A percentile compares a stretch with the other conserved stretches of the same genome.
Conservation (phyloP, 2,329 filamentous ascomycete genomes). For the Colletotrichum musae region DNA sequence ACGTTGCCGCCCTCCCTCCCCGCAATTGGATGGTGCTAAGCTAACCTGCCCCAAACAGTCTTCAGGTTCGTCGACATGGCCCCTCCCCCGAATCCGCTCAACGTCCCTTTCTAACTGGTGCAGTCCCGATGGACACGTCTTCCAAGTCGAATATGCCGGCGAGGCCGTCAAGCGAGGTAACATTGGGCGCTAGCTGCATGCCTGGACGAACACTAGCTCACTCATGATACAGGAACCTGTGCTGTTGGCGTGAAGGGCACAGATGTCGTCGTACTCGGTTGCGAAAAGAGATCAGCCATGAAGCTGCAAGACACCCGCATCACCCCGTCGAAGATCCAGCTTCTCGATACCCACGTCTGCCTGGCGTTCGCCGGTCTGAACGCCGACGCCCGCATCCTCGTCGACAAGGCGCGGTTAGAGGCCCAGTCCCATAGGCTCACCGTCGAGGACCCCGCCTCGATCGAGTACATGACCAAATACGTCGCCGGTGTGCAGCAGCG, state of each 20-base stretch:
- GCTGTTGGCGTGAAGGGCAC: conserved; percentile 97
- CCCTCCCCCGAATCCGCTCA: conserved; percentile 34
- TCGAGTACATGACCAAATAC: conserved; percentile 99
- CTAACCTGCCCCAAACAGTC: conserved; percentile 73
- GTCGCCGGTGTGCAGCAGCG: conserved; percentile 97
- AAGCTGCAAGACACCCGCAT: conserved; percentile 99
- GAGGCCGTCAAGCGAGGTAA: conserved; percentile 98
- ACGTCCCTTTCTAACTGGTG: conserved; percentile 58
- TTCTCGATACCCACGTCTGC: conserved; percentile 95
- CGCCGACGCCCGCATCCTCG: conserved; percentile 96
- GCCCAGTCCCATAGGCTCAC: conserved; percentile 97
- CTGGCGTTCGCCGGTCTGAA: conserved; percentile 98
- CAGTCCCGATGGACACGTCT: conserved; percentile 99
- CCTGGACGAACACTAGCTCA: conserved; percentile 44
- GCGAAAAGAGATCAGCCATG: conserved; percentile 99
- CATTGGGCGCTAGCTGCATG: conserved; percentile 42
- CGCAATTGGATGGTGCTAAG: conserved; percentile 44
- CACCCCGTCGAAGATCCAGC: conserved; percentile 97
- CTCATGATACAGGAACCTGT: conserved; percentile 80
- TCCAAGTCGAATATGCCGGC: conserved; percentile 99
- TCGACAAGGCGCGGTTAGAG: conserved; percentile 98
- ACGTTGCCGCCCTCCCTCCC: conserved; percentile 59
- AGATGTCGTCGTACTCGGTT: conserved; percentile 95
- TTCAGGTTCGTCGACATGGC: conserved; percentile 76
- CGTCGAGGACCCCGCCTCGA: conserved; percentile 95